Evolutionary conservation across 2,329 filamentous ascomycete genomes (phyloP).

Genomic region (Fusarium miscanthi): DNA sequence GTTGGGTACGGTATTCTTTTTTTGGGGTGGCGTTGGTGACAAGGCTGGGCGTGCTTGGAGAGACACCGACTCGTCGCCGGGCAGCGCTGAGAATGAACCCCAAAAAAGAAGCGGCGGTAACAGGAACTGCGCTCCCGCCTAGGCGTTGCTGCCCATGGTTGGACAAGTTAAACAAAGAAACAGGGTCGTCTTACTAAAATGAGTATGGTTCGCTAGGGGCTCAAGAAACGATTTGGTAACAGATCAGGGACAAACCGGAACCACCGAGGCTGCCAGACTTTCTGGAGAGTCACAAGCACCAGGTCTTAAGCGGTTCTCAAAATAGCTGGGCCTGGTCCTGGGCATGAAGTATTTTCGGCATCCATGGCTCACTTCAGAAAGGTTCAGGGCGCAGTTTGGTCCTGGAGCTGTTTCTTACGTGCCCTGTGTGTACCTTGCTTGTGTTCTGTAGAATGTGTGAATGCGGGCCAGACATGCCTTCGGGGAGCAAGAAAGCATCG

Average conservation of each 20-base stretch:
- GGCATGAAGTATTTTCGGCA: slow-evolving; percentile 14
- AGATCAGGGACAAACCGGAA: slow-evolving; percentile 43
- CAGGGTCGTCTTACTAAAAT: slow-evolving; percentile 33
- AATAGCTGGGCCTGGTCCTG: slow-evolving; percentile 25
- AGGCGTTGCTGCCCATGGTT: slow-evolving; percentile 28
- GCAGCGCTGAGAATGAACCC: slow-evolving; percentile 17
- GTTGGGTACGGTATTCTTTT: slow-evolving; percentile 35
- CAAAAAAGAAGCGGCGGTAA: slow-evolving; percentile 28
- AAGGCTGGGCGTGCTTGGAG: slow-evolving; percentile 31
- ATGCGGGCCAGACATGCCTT: not conserved
- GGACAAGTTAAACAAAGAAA: slow-evolving; percentile 35
- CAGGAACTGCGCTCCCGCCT: slow-evolving; percentile 20
- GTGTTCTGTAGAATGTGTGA: slow-evolving; percentile 7
- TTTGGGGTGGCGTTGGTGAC: slow-evolving; percentile 37
- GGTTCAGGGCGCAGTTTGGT: slow-evolving; percentile 30
- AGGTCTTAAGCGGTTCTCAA: slow-evolving; percentile 17
- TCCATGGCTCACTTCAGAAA: slow-evolving; percentile 19
- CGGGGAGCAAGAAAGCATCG: too few relatives aligned
- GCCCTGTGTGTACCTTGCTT: slow-evolving; percentile 26
- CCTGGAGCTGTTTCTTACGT: slow-evolving; percentile 22
- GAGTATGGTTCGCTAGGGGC: slow-evolving; percentile 31
- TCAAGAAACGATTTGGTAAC: slow-evolving; percentile 46
- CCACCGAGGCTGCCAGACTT: slow-evolving; percentile 28
- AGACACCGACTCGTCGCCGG: slow-evolving; percentile 26
- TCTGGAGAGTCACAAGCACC: slow-evolving; percentile 28